Conservation (phyloP, 2,329 filamentous ascomycete species). For the Cercospora berteroae region DNA sequence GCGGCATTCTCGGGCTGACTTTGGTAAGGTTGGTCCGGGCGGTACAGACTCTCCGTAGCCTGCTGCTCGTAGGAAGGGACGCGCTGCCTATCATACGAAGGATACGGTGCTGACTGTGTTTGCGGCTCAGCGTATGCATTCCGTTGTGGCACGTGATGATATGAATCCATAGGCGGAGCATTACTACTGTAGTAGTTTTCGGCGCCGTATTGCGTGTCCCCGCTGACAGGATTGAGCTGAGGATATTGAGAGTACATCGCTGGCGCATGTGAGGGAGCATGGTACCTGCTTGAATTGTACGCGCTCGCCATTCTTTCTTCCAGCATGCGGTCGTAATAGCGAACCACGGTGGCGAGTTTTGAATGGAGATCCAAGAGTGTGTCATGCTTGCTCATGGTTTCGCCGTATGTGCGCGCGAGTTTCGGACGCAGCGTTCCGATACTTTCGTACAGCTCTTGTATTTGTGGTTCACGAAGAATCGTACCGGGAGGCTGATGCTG, state of each 20-base stretch:
- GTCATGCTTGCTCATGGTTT: slow-evolving; percentile 99
- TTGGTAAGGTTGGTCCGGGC: slow-evolving; percentile 38
- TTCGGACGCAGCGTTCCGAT: slow-evolving; percentile 93
- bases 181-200: slow-evolving; percentile 83
- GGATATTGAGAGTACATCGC: slow-evolving; percentile 63
- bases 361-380: slow-evolving; percentile 90
- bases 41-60: slow-evolving; percentile 35
- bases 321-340: slow-evolving; percentile 97
- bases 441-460: slow-evolving; percentile 96
- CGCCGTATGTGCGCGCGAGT: slow-evolving; percentile 89
- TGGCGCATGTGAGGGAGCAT: slow-evolving; percentile 35
- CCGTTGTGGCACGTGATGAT: slow-evolving; percentile 27
- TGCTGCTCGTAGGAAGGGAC: slow-evolving; percentile 26
- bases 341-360: slow-evolving; percentile 91
- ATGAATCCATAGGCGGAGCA: slow-evolving; percentile 49
- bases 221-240: slow-evolving; percentile 58
- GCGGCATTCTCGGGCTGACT: slow-evolving; percentile 13
- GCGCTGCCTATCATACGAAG: slow-evolving; percentile 33
- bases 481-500: slow-evolving; percentile 95
- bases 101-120: slow-evolving; percentile 36
- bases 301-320: slow-evolving; percentile 92
- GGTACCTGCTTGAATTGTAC: slow-evolving; percentile 70
- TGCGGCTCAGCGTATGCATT: slow-evolving; percentile 44
- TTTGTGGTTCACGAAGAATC: slow-evolving; percentile 93
- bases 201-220: slow-evolving; percentile 51